Percentiles rank a stretch among this genome's conserved stretches.
Conservation (phyloP, 2,329 filamentous ascomycete species). For the Xylariaceae sp. region DNA sequence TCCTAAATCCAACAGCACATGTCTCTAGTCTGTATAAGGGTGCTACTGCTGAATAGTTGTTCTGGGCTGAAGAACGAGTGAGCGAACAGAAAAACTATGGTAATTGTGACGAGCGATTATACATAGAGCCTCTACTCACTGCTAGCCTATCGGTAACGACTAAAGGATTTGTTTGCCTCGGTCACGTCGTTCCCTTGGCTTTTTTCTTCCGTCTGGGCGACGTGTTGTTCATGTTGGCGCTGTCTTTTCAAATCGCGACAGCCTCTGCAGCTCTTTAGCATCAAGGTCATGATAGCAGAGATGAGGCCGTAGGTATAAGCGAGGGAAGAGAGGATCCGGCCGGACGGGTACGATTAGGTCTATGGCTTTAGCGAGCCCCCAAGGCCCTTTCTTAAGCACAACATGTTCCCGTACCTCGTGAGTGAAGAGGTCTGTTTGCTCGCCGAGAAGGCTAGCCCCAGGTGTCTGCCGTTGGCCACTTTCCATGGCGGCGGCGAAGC, state of each 20-base stretch:
- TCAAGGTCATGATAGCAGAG: conserved; percentile 4
- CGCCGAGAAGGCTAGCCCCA: not conserved
- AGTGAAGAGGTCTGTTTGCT: not conserved
- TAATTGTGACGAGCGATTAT: too few relatives aligned
- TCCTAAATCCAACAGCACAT: conserved; percentile 9
- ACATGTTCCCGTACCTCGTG: not conserved
- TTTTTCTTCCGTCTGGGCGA: not conserved
- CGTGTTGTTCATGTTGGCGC: too few relatives aligned
- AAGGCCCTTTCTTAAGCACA: not conserved
- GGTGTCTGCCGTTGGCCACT: not conserved
- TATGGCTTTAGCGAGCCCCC: conserved; percentile 1
- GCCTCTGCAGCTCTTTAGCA: not conserved
- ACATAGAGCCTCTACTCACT: too few relatives aligned
- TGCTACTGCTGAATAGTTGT: not conserved
- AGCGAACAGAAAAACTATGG: too few relatives aligned
- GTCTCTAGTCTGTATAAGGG: not conserved
- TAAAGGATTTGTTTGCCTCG: too few relatives aligned
- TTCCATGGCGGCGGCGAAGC: not conserved
- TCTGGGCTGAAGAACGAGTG: too few relatives aligned
- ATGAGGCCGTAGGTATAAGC: conserved; percentile 5
- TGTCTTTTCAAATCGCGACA: not conserved
- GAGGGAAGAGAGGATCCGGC: not conserved
- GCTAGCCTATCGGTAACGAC: too few relatives aligned
- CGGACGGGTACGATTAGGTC: not conserved
- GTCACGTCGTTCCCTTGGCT: not conserved